Evolutionary conservation across 495 filamentous ascomycete species (phyloP).

Genomic region (Hypoxylon lienhwacheense): DNA sequence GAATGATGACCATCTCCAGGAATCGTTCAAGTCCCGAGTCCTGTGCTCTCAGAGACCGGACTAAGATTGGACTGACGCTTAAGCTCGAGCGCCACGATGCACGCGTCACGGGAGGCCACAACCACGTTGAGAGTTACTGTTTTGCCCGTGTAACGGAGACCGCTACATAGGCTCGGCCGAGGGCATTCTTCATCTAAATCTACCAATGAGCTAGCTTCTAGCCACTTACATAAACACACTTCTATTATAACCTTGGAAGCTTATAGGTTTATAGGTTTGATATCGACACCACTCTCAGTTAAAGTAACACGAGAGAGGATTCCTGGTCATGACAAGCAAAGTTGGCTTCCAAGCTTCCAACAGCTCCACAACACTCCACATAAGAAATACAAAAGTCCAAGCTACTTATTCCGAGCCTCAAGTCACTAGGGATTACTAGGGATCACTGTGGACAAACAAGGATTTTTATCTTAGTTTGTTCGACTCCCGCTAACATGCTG

Average conservation of each 20-base stretch:
- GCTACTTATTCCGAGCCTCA: too few species aligned
- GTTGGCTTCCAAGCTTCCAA: slow-evolving; percentile 18
- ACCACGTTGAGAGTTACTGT: slow-evolving; percentile 13
- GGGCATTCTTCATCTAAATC: not conserved
- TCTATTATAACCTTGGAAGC: not conserved
- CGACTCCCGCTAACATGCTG: slow-evolving; percentile 9
- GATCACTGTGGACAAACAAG: slow-evolving; percentile 14
- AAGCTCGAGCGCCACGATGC: slow-evolving; percentile 14
- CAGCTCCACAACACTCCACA: slow-evolving; percentile 30
- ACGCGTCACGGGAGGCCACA: slow-evolving; percentile 7
- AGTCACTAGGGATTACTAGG: slow-evolving; percentile 15
- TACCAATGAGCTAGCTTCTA: not conserved
- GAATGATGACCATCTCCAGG: not conserved
- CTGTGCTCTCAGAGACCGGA: slow-evolving; percentile 12
- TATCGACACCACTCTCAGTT: not conserved
- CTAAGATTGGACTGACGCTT: too few species aligned
- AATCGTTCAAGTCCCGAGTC: not conserved
- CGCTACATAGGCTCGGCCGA: too few species aligned
- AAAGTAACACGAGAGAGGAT: not conserved
- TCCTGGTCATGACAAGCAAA: slow-evolving; percentile 6
- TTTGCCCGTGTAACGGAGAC: slow-evolving; percentile 16
- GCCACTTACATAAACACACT: not conserved
- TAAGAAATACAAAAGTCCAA: slow-evolving; percentile 25
- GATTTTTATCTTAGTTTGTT: slow-evolving; percentile 18
- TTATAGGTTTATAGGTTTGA: not conserved